Evolutionary conservation across 2,329 filamentous ascomycete species (phyloP).

Genomic region (Colletotrichum sojae): DNA sequence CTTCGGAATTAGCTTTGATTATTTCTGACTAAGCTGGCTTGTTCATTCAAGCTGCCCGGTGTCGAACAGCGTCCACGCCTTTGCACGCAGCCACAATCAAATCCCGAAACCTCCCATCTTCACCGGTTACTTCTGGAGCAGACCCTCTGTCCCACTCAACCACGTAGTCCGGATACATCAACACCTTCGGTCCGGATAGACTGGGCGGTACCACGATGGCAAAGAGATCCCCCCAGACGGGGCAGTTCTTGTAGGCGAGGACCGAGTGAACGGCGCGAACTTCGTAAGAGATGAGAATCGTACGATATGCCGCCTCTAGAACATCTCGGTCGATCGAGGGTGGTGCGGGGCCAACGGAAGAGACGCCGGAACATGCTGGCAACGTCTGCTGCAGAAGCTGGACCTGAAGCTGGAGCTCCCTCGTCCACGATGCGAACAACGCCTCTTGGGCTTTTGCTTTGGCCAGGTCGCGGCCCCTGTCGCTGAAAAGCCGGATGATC

Average conservation of each 20-base stretch:
- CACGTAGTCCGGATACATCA: conserved; percentile 24
- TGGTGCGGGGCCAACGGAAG: background rate
- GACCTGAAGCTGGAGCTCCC: conserved; percentile 20
- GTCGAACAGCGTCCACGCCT: conserved; percentile 11
- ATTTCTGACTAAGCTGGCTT: too few species aligned
- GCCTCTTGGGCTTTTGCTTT: conserved; percentile 13
- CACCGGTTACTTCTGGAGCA: background rate
- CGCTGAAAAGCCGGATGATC: conserved; percentile 25
- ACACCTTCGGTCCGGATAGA: background rate
- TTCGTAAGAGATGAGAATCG: conserved; percentile 21
- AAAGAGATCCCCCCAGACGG: conserved; percentile 22
- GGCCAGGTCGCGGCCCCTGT: background rate
- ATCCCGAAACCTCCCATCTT: conserved; percentile 16
- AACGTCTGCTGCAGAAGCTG: background rate
- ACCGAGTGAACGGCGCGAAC: conserved; percentile 23
- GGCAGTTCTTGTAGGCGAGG: conserved; percentile 13
- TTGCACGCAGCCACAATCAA: conserved; percentile 24
- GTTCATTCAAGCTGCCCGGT: background rate
- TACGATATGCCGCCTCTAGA: conserved; percentile 13
- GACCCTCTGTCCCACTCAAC: conserved; percentile 5
- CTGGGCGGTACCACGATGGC: conserved; percentile 8
- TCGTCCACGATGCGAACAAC: conserved; percentile 18
- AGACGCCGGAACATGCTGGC: background rate
- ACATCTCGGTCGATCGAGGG: background rate
- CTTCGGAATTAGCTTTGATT: too few species aligned